Base-by-base conservation (phyloP, 108 stramenopile species). In the Thalassiosira profunda region DNA sequence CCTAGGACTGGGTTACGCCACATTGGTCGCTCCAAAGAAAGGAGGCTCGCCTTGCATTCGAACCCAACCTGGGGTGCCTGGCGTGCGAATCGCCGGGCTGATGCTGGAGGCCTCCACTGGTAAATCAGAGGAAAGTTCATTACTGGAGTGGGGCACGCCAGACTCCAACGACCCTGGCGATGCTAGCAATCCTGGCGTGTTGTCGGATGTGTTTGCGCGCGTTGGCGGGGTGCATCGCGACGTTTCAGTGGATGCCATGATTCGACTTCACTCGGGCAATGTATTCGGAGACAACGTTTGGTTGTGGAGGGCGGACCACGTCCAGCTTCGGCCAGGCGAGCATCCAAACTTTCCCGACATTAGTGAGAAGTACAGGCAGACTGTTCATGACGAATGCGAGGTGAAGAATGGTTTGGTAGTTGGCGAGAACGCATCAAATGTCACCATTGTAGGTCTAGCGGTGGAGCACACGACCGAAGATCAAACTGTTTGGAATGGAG, bases 261-360 rank as follows among this genome's bases (percentile, higher is more conserved):
- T 91, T 23, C 48, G 63, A 42, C 54, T 91, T 18, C 60, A 87
- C 59, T 85, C 85, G 2, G 84, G 83, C 21, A 70, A 84, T 62
- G 74, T 89, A 18, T 49, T 84, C 53, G 88, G 87, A 25, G 91
- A 95, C 58, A 95, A 95, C 64, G 34, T 91, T 2, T 93, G 94
- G 91, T 70, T 95, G 15, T 92, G 91, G 94, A 67, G 91, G 55
- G 91, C 90, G 8, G 94, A 95, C 78, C 94, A 95, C 70, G 80
- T 44, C 29, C 20, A 72, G 47, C 73, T 88, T 5, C 67, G 55
- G 29, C 54, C 43, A 12, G 70, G 57, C 1, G 87, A 86, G 33
- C 44, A 75, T 34, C 45, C 72, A 12, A 71, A 80, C 58, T 80
- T 83, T 49, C 65, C 57, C 41, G 53, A 70, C 1, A 84, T 84